Base-by-base conservation (phyloP, 371 early-diverging fungal genomes). In the Mycotypha africana region DNA sequence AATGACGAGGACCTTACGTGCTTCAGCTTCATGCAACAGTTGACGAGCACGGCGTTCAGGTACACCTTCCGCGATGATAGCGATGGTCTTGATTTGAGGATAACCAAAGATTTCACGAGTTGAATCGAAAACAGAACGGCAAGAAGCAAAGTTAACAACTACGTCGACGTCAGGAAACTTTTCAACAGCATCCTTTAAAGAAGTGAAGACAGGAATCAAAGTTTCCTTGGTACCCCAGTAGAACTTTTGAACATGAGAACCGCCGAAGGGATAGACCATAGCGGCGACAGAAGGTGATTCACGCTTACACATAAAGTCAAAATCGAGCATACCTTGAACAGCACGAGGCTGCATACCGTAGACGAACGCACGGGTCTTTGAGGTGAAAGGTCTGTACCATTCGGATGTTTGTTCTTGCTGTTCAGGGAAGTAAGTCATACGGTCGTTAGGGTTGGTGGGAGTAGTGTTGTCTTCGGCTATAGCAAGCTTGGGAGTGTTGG, bases 161-260 rank as follows among this genome's bases (percentile, higher is more conserved):
- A 91, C 88, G 64, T 93, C 92, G 14, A 91, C 96, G 33, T 95
- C 95, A 25, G 95, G 91, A 84, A 84, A 91, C 59, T 84, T 79
- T 53, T 76, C 74, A 38, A 80, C 65, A 2, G 97, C 98, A 56
- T 92, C 94, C 51, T 82, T 79, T 45, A 95, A 64, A 24, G 88
- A 76, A 12, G 92, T 88, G 67, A 89, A 95, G 23, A 97, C 98
- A 14, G 93, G 92, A 31, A 97, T 61, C 47, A 96, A 77, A 14
- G 93, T 95, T 73, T 97, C 98, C 77, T 92, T 87, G 38, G 95
- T 93, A 44, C 98, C 98, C 98, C 98, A 97, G 81, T 97, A 97
- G 78, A 95, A 96, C 76, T 96, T 97, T 65, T 95, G 95, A 41
- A 95, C 91, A 65, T 96, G 95, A 60, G 89, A 88, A 22, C 97